Conservation (phyloP, 2,329 filamentous ascomycete genomes). For the Sporothrix euskadiensis region DNA sequence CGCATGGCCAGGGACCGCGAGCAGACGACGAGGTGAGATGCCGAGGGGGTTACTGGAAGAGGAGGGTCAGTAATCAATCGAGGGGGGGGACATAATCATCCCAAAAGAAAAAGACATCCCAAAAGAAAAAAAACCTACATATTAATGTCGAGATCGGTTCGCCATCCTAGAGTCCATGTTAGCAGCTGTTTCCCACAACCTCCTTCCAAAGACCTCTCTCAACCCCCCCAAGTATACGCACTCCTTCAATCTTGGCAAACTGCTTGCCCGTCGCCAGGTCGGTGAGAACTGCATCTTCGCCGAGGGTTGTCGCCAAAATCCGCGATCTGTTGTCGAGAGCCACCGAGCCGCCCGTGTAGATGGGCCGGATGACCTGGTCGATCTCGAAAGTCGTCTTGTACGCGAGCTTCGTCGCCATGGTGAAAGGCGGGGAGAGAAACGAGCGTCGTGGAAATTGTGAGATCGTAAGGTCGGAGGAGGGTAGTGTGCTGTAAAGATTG, state of each 20-base stretch:
- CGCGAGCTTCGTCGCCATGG: slow-evolving; percentile 62
- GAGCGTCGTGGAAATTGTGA: background rate
- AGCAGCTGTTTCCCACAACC: slow-evolving; percentile 27
- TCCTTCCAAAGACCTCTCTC: background rate
- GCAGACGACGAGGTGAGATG: slow-evolving; percentile 84
- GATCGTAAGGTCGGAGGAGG: background rate
- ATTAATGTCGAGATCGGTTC: slow-evolving; percentile 74
- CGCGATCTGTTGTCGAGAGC: slow-evolving; percentile 78
- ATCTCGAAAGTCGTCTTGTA: slow-evolving; percentile 89
- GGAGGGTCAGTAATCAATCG: background rate
- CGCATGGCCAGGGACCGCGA: slow-evolving; percentile 96
- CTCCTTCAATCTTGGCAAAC: slow-evolving; percentile 83
- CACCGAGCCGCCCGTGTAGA: slow-evolving; percentile 89
- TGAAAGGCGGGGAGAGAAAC: background rate
- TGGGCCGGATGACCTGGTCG: slow-evolving; percentile 79
- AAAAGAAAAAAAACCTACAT: slow-evolving; percentile 24
- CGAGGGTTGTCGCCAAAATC: slow-evolving; percentile 84
- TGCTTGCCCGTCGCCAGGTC: slow-evolving; percentile 80
- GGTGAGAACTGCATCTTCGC: slow-evolving; percentile 86
- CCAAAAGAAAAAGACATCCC: background rate
- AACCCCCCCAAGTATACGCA: slow-evolving; percentile 44
- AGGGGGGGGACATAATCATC: background rate
- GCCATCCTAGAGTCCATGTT: slow-evolving; percentile 61
- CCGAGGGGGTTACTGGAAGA: slow-evolving; percentile 75
- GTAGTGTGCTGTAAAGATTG: background rate